Evolutionary conservation across 306 rosid genomes (phyloP), one percentile per base, ranked within the genome.

Genomic region (Biancaea sappan): DNA sequence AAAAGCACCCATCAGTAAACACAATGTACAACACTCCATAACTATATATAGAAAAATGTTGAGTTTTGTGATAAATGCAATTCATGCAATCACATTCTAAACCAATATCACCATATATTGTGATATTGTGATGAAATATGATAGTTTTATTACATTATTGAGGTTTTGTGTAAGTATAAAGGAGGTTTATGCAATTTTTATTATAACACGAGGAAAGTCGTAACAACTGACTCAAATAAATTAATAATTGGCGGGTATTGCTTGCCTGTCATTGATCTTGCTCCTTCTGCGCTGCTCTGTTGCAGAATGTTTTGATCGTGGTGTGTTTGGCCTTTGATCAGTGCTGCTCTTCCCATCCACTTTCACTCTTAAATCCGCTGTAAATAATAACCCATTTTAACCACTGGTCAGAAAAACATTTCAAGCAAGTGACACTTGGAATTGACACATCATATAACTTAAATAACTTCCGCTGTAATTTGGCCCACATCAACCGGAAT

Each of bases 201-300:
- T 24, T 18, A 19, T 19, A 12, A 52, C 21, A 22, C 21, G 31
- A 19, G 11, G 46, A 35, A 37, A 68, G 31, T 18, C 19, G 31
- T 25, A 69, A 51, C 18, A 13, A 8, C 34, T 14, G 34, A 51
- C 19, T 40, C 28, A 21, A 69, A 51, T 8, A 35, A 35, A 69
- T 68, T 48, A 11, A 8, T 46, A n/a, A 50, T 40, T 41, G 19
- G 61, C 19, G 41, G 64, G 37, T 65, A 69, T 56, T 41, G 48
- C 96, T 85, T 84, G 84, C 99, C 99, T 88, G 68, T 95, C 97
- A 83, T 95, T 95, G 48, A 95, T 95, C 86, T 95, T 95, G 82
- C 99, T 95, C 82, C 99, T 88, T 60, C 99, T 88, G 41, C 99
- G 90, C 79, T 95, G 99, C 76, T 95, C 99, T 28, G 99, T 95